Conservation (phyloP, 2,329 filamentous ascomycete species). For the Ophiostoma sp. region DNA sequence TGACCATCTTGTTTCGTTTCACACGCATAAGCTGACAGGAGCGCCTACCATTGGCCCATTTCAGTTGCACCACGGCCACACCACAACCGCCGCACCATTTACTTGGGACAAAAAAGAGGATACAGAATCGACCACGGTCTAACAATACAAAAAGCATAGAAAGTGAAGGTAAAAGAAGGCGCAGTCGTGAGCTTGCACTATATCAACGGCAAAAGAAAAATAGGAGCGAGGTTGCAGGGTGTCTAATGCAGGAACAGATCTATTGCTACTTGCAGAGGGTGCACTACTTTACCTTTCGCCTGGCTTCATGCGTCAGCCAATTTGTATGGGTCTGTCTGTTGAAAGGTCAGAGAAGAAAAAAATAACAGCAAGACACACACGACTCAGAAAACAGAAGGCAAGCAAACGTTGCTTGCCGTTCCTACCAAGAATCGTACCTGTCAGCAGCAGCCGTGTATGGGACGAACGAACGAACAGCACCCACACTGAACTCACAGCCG, state of each 20-base stretch:
- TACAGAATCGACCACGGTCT: neutral
- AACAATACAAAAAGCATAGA: neutral
- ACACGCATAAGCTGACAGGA: slow-evolving; percentile 10
- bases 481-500: neutral
- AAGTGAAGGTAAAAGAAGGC: neutral
- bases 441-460: neutral
- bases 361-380: neutral
- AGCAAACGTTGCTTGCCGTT: neutral
- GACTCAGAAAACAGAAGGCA: neutral
- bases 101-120: neutral
- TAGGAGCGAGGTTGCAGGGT: neutral
- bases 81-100: slow-evolving; percentile 15
- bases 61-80: neutral
- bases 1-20: slow-evolving; percentile 12
- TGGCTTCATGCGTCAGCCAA: neutral
- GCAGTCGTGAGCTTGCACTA: neutral
- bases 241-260: slow-evolving; percentile 17
- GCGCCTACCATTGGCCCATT: slow-evolving; percentile 4
- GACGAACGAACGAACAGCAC: neutral
- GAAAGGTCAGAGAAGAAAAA: neutral
- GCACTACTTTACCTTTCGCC: neutral
- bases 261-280: neutral
- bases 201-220: neutral
- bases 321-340: neutral
- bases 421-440: neutral